Evolutionary conservation across 2,329 filamentous ascomycete genomes (phyloP).

Genomic region (Bipolaris oryzae): DNA sequence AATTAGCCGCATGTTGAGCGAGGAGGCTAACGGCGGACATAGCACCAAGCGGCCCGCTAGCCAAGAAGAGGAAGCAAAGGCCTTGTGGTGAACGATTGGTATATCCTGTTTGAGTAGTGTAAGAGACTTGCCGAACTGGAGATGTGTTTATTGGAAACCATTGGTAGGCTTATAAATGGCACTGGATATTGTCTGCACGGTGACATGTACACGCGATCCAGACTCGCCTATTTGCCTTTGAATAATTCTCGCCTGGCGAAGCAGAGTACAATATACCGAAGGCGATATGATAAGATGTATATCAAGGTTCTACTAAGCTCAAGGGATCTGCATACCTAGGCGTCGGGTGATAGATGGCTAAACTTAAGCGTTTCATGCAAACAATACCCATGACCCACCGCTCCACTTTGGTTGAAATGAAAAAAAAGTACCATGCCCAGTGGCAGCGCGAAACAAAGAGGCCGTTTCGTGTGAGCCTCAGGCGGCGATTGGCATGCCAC

Average conservation of each 20-base stretch:
- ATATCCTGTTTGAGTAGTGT: background rate
- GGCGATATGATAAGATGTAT: constrained; percentile 15
- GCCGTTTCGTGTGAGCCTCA: constrained; percentile 5
- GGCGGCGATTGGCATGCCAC: constrained; percentile 24
- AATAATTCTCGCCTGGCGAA: background rate
- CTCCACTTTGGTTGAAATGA: constrained; percentile 16
- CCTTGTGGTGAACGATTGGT: constrained; percentile 40
- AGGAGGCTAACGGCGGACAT: constrained; percentile 26
- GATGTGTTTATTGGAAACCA: background rate
- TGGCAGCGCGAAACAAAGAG: constrained; percentile 6
- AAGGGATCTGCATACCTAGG: constrained; percentile 19
- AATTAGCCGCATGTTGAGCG: constrained; percentile 48
- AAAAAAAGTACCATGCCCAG: constrained; percentile 14
- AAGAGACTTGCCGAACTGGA: background rate
- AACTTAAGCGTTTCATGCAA: constrained; percentile 18
- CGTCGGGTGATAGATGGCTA: background rate
- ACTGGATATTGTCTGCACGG: background rate
- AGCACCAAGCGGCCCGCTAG: constrained; percentile 17
- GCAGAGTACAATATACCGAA: background rate
- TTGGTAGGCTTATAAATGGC: background rate
- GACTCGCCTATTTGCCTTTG: background rate
- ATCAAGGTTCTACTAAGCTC: constrained; percentile 30
- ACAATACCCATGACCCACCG: constrained; percentile 15
- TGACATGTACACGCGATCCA: background rate
- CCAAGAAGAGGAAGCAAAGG: constrained; percentile 29